phyloP scores from a whole-genome alignment of 176 grass and related monocot species.

The Oryza coarctata region DNA sequence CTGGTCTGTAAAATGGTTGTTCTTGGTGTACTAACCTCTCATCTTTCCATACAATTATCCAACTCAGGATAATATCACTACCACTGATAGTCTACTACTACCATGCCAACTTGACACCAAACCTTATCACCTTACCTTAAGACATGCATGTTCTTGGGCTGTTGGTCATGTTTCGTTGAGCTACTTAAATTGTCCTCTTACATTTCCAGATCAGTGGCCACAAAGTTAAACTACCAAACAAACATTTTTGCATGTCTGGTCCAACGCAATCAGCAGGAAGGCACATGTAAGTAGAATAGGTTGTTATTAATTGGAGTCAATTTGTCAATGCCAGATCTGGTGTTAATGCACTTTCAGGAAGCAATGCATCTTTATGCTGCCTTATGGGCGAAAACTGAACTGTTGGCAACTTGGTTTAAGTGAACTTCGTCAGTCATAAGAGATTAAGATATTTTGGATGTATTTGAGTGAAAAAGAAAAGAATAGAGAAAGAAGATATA shows the following conservation, averaged over 20 bases:
- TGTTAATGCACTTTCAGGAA: constrained; percentile 10
- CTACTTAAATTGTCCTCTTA: constrained; percentile 17
- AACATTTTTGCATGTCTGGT: neutral
- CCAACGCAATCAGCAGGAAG: neutral
- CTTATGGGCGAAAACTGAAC: neutral
- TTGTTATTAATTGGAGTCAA: neutral
- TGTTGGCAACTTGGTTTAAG: constrained; percentile 21
- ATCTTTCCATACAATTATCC: neutral
- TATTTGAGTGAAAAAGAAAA: no score
- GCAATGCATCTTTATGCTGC: constrained; percentile 12
- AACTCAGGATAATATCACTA: neutral
- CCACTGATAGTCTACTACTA: neutral
- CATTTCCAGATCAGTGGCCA: constrained; percentile 13
- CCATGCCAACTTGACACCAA: constrained; percentile 7
- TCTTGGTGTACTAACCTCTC: neutral
- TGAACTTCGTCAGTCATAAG: constrained; percentile 23
- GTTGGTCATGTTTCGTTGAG: constrained; percentile 24
- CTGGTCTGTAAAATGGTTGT: neutral
- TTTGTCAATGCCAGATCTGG: constrained; percentile 30
- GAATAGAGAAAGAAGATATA: no score
- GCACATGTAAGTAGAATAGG: constrained; percentile 37
- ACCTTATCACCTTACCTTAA: neutral
- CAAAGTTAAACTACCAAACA: constrained; percentile 14
- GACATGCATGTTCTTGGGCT: neutral
- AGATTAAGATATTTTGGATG: no score